Conservation (phyloP, 306 rosid species). For the Ormosia semicastrata region DNA sequence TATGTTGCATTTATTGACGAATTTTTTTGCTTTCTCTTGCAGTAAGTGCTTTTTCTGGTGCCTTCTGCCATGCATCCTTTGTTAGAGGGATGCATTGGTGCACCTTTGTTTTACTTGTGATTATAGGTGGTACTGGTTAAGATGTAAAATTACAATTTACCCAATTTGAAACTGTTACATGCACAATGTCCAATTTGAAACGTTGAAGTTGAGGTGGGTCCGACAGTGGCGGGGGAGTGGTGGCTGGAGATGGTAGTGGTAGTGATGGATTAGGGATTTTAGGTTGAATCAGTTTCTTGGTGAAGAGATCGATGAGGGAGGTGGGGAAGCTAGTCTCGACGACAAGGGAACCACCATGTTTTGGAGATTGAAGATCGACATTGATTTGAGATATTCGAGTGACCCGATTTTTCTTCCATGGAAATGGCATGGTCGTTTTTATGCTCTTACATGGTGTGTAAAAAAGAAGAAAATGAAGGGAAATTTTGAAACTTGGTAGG, state of each 20-base stretch:
- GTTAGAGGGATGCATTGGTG: no score
- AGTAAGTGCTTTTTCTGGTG: no score
- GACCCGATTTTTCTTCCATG: slow-evolving; percentile 67
- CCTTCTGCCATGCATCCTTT: no score
- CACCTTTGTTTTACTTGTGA: no score
- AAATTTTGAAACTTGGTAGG: background rate
- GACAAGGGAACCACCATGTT: slow-evolving; percentile 66
- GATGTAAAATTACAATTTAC: no score
- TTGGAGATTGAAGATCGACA: slow-evolving; percentile 77
- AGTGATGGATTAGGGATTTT: slow-evolving; percentile 7
- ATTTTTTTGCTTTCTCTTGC: no score
- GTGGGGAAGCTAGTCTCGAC: slow-evolving; percentile 91
- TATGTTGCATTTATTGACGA: no score
- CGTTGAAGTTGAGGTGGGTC: background rate
- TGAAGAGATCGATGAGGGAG: slow-evolving; percentile 83
- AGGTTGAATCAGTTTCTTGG: slow-evolving; percentile 38
- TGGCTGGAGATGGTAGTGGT: slow-evolving; percentile 2
- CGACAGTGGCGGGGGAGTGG: background rate
- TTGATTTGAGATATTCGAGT: slow-evolving; percentile 67
- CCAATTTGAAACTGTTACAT: no score
- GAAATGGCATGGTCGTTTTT: slow-evolving; percentile 59
- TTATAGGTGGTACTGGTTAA: no score
- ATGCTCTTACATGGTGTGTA: no score
- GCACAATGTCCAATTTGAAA: no score
- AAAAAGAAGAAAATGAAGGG: background rate